phyloP scores from a whole-genome alignment of 805 yeast genomes.

The Metschnikowia cerradonensis region DNA sequence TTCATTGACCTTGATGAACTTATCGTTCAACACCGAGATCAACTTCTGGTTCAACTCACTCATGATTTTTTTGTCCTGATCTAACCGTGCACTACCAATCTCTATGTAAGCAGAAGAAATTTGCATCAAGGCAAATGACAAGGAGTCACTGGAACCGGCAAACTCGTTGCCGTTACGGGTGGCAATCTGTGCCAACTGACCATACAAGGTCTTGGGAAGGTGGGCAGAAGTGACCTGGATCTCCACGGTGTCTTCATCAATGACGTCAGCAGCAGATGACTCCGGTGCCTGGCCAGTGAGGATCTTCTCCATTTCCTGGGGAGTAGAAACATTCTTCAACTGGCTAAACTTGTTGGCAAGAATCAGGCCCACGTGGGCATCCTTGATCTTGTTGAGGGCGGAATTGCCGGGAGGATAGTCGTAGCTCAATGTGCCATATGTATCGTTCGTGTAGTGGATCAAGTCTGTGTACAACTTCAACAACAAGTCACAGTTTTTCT shows the following conservation, averaged over 20 bases:
- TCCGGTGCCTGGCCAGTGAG: slow-evolving; percentile 33
- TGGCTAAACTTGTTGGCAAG: slow-evolving; percentile 54
- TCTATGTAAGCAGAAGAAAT: slow-evolving; percentile 54
- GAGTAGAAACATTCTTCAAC: slow-evolving; percentile 58
- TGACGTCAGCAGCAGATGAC: slow-evolving; percentile 3
- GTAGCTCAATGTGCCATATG: slow-evolving; percentile 70
- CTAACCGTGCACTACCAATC: slow-evolving; percentile 64
- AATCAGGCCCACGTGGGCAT: slow-evolving; percentile 60
- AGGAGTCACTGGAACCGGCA: slow-evolving; percentile 43
- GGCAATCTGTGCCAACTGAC: slow-evolving; percentile 60
- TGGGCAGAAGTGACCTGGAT: slow-evolving; percentile 32
- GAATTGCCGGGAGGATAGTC: slow-evolving; percentile 72
- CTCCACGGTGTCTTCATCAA: slow-evolving; percentile 19
- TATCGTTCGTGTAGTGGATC: slow-evolving; percentile 41
- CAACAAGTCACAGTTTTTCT: slow-evolving; percentile 61
- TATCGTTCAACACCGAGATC: slow-evolving; percentile 48
- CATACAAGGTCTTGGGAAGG: slow-evolving; percentile 69
- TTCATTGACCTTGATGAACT: slow-evolving; percentile 56
- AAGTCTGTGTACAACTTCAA: slow-evolving; percentile 54
- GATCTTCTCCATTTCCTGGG: slow-evolving; percentile 62
- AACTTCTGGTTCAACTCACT: slow-evolving; percentile 57
- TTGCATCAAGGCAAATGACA: slow-evolving; percentile 51
- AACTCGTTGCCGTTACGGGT: slow-evolving; percentile 44
- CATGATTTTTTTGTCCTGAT: slow-evolving; percentile 62
- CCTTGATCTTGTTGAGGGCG: slow-evolving; percentile 51